Evolutionary conservation across 2,329 filamentous ascomycete species (phyloP).

Genomic region (Lecanicillium sp.): DNA sequence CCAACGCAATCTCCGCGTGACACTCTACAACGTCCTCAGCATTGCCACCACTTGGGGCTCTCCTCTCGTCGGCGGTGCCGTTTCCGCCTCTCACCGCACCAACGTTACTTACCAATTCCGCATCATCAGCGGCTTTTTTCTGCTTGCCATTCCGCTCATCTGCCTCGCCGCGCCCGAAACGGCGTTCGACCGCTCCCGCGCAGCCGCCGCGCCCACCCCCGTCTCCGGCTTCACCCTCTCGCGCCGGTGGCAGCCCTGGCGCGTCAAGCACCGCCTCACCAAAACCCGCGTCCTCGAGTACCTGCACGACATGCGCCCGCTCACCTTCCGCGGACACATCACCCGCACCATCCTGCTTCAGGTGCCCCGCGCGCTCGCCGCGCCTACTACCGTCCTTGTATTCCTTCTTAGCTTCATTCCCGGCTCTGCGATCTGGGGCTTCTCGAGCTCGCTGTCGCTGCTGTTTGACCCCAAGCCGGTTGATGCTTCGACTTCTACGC

Average conservation of each 20-base stretch:
- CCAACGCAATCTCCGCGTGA: constrained; percentile 40
- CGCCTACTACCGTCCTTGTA: constrained; percentile 44
- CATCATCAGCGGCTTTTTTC: constrained; percentile 44
- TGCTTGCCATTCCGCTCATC: constrained; percentile 41
- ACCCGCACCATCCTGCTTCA: constrained; percentile 34
- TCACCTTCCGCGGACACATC: constrained; percentile 29
- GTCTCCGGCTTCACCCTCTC: constrained; percentile 16
- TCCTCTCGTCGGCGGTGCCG: constrained; percentile 47
- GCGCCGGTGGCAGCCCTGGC: constrained; percentile 19
- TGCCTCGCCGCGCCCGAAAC: constrained; percentile 47
- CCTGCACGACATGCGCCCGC: constrained; percentile 33
- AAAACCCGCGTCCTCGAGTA: constrained; percentile 31
- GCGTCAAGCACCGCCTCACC: constrained; percentile 24
- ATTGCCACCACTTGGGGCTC: constrained; percentile 46
- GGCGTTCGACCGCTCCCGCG: constrained; percentile 38
- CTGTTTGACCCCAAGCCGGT: constrained; percentile 42
- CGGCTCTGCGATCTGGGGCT: constrained; percentile 40
- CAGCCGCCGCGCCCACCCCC: constrained; percentile 16
- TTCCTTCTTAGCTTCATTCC: constrained; percentile 41
- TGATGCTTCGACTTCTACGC: constrained; percentile 29
- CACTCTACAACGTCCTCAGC: constrained; percentile 39
- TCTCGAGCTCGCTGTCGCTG: constrained; percentile 39
- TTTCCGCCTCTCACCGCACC: constrained; percentile 30
- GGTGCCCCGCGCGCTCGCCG: constrained; percentile 39
- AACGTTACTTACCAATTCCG: constrained; percentile 45